phyloP scores from a whole-genome alignment of 176 grass and related monocot genomes.

The Canna indica region DNA sequence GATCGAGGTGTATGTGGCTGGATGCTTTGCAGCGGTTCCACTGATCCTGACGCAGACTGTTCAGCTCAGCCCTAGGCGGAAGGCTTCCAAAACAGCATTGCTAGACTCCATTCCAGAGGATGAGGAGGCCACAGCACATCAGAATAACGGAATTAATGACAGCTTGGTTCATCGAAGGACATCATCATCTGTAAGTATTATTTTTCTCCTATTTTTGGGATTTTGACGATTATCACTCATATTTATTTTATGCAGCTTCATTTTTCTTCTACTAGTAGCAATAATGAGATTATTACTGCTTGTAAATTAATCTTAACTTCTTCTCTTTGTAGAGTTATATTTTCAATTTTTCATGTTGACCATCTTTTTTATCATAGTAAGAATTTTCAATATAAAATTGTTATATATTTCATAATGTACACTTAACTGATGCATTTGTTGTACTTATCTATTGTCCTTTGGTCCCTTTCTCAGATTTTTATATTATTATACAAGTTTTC shows the following conservation, averaged over 20 bases:
- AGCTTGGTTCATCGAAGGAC: constrained; percentile 16
- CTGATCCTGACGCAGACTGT: constrained; percentile 57
- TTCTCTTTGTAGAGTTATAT: background rate
- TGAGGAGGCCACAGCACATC: constrained; percentile 15
- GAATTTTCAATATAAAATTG: background rate
- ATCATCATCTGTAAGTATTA: constrained; percentile 16
- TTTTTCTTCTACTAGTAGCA: background rate
- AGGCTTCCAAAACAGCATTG: constrained; percentile 22
- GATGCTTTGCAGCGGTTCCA: constrained; percentile 49
- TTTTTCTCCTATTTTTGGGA: background rate
- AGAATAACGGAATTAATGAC: background rate
- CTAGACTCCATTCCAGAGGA: constrained; percentile 60
- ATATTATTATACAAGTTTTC: too few relatives aligned
- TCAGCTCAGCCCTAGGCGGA: constrained; percentile 37
- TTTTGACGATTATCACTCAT: background rate
- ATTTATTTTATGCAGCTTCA: background rate
- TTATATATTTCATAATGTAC: background rate
- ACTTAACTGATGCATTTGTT: too few relatives aligned
- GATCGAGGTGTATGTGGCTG: constrained; percentile 71
- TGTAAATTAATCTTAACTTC: background rate
- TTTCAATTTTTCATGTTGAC: background rate
- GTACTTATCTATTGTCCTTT: too few relatives aligned
- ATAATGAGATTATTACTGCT: background rate
- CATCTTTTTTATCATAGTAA: too few relatives aligned
- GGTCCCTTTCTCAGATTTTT: too few relatives aligned